Conservation (phyloP, 805 yeast species). For the Candida stauntonica region DNA sequence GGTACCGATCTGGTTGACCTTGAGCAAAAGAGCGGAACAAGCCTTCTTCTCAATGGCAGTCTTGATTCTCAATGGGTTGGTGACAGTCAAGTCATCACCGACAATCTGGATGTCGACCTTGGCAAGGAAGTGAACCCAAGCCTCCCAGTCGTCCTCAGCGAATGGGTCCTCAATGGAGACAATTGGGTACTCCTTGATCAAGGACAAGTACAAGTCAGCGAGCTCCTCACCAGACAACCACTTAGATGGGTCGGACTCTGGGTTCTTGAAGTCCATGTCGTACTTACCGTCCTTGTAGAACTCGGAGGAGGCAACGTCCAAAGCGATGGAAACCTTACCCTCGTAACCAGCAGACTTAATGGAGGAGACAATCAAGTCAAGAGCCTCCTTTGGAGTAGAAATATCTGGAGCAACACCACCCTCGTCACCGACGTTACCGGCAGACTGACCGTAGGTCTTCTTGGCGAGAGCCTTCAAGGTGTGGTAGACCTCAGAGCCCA, state of each 20-base stretch:
- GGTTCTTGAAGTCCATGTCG: slow-evolving; percentile 98
- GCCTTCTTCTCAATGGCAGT: slow-evolving; percentile 96
- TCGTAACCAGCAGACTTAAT: slow-evolving; percentile 94
- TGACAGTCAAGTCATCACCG: slow-evolving; percentile 97
- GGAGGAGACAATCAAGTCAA: slow-evolving; percentile 87
- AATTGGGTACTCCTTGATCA: slow-evolving; percentile 91
- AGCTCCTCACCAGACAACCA: slow-evolving; percentile 88
- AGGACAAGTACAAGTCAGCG: slow-evolving; percentile 75
- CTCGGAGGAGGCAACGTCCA: slow-evolving; percentile 97
- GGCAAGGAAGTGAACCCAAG: slow-evolving; percentile 87
- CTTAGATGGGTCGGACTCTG: slow-evolving; percentile 82
- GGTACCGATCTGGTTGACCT: slow-evolving; percentile 99
- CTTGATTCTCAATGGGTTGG: slow-evolving; percentile 93
- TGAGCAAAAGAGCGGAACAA: slow-evolving; percentile 89
- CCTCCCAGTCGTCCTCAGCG: slow-evolving; percentile 99
- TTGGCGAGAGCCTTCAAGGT: slow-evolving; percentile 87
- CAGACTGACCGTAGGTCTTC: slow-evolving; percentile 94
- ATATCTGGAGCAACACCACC: slow-evolving; percentile 99
- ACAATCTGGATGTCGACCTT: slow-evolving; percentile 82
- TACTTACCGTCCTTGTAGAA: slow-evolving; percentile 95
- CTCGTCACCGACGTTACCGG: slow-evolving; percentile 99
- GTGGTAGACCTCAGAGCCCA: slow-evolving; percentile 98
- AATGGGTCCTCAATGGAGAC: slow-evolving; percentile 98
- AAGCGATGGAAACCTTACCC: slow-evolving; percentile 86
- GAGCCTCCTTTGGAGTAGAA: slow-evolving; percentile 92